Evolutionary conservation across 176 grass and related monocot genomes (phyloP).

Genomic region (Cenchrus americanus): DNA sequence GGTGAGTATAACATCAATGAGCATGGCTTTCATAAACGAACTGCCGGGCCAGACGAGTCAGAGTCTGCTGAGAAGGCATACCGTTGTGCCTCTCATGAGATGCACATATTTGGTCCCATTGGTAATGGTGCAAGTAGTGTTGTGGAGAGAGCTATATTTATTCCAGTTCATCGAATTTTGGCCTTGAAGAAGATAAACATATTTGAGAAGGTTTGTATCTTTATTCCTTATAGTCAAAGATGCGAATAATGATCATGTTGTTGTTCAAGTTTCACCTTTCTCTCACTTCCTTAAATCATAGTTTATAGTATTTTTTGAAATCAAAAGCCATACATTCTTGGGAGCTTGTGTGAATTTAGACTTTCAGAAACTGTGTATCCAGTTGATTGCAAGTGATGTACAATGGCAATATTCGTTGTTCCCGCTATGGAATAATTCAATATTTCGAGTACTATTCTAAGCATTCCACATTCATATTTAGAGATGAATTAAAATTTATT

Average conservation of each 20-base stretch:
- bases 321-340: neutral
- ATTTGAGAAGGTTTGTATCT: conserved; percentile 77
- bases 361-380: neutral
- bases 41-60: conserved; percentile 49
- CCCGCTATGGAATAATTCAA: neutral
- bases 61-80: conserved; percentile 73
- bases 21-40: conserved; percentile 69
- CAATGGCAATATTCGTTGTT: neutral
- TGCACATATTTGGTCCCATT: conserved; percentile 94
- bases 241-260: neutral
- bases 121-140: conserved; percentile 90
- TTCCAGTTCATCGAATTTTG: conserved; percentile 82
- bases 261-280: neutral
- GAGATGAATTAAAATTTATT: neutral
- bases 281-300: neutral
- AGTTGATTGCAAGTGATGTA: neutral
- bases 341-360: conserved; percentile 9
- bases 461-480: neutral
- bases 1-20: conserved; percentile 98
- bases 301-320: neutral
- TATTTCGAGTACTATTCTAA: neutral
- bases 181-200: conserved; percentile 96
- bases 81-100: conserved; percentile 86
- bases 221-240: conserved; percentile 14
- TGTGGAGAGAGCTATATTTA: conserved; percentile 82